A percentile compares a stretch with the other conserved stretches of the same genome.
Conservation (phyloP, 257 asterid species). For the Fraxinus pennsylvanica region DNA sequence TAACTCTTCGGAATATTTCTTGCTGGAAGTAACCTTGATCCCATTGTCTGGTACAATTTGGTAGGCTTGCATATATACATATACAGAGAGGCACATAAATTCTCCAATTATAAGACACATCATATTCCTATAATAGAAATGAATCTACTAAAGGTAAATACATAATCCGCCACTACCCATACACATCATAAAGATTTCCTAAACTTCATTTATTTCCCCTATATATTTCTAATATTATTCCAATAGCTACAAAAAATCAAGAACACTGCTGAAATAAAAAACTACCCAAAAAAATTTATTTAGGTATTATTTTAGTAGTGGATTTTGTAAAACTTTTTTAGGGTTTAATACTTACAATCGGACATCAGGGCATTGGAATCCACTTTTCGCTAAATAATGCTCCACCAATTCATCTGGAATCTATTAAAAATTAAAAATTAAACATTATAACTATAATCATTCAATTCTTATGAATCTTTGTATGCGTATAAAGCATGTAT, state of each 20-base stretch:
- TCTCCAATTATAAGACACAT: not conserved
- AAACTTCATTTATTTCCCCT: not conserved
- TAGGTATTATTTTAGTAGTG: not conserved
- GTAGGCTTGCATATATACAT: not conserved
- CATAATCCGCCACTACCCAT: not conserved
- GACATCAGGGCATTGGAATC: conserved; percentile 95
- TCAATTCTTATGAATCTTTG: not conserved
- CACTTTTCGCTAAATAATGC: conserved; percentile 91
- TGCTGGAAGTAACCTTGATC: too few species aligned
- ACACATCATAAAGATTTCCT: not conserved
- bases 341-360: conserved; percentile 72
- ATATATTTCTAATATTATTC: not conserved
- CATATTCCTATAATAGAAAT: not conserved
- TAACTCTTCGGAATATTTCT: too few species aligned
- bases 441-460: not conserved
- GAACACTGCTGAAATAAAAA: not conserved
- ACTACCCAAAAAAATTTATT: not conserved
- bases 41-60: not conserved
- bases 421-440: conserved; percentile 36
- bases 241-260: not conserved
- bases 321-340: not conserved
- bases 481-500: not conserved
- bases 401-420: conserved; percentile 98
- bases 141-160: not conserved
- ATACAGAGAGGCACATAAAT: not conserved